These are phyloP conservation scores for Neohortaea acidophila DNA, from an alignment of 495 filamentous ascomycete genomes.

Conservation along the genomic window DNA sequence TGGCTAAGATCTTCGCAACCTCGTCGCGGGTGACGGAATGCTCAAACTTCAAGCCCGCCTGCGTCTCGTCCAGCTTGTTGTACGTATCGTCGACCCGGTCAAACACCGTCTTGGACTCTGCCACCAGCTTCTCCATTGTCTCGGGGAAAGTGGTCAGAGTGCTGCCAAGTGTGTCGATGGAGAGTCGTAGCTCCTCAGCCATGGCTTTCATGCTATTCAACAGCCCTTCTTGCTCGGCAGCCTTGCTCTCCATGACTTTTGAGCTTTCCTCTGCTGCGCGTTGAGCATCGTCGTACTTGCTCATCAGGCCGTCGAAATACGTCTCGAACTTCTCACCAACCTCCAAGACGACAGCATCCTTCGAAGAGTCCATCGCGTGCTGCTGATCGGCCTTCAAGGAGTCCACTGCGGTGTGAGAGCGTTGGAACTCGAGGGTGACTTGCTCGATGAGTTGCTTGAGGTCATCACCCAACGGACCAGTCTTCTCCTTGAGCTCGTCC, in stretches of 20 bases:
- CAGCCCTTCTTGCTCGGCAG: conserved; percentile 50
- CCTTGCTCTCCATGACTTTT: conserved; percentile 48
- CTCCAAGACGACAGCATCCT: conserved; percentile 40
- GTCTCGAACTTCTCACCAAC: conserved; percentile 57
- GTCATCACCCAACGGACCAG: conserved; percentile 39
- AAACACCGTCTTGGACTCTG: conserved; percentile 72
- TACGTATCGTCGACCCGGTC: conserved; percentile 60
- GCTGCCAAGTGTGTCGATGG: conserved; percentile 72
- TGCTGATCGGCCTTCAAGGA: conserved; percentile 58
- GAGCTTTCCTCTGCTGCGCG: conserved; percentile 51
- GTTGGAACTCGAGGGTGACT: conserved; percentile 68
- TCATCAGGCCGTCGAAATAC: conserved; percentile 58
- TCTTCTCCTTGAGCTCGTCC: conserved; percentile 27
- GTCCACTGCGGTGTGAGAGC: conserved; percentile 51
- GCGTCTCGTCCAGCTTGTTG: conserved; percentile 60
- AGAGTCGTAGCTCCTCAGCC: conserved; percentile 67
- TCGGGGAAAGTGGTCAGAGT: conserved; percentile 50
- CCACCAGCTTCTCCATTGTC: conserved; percentile 64
- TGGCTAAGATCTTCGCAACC: conserved; percentile 50
- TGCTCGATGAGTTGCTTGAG: conserved; percentile 68
- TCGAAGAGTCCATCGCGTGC: conserved; percentile 54
- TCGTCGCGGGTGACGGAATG: conserved; percentile 66
- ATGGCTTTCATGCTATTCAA: conserved; percentile 57
- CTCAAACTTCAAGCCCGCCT: conserved; percentile 53
- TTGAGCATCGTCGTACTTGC: conserved; percentile 72